Evolutionary conservation across 139 green algal species (phyloP).

Genomic region (Cymbomonas tetramitiformis): DNA sequence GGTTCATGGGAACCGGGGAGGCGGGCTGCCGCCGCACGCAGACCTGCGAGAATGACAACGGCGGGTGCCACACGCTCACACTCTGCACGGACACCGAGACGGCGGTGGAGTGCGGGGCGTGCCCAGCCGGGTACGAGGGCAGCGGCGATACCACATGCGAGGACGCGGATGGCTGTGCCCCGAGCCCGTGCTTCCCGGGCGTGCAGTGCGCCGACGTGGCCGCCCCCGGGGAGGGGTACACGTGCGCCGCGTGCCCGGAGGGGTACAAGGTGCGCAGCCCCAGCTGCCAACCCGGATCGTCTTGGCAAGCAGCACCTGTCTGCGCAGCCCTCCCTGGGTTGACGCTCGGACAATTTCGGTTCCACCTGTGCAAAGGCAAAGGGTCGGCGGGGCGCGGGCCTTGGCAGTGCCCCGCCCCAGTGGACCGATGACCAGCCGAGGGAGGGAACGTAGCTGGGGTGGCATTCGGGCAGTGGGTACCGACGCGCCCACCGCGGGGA

Average conservation of each 20-base stretch:
- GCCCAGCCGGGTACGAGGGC: background rate
- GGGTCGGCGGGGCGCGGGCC: too few species aligned
- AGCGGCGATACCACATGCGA: background rate
- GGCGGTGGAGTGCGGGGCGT: background rate
- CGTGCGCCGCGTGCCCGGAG: slow-evolving; percentile 1
- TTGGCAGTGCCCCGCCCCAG: too few species aligned
- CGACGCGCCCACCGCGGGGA: too few species aligned
- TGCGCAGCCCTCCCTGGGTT: too few species aligned
- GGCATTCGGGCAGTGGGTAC: too few species aligned
- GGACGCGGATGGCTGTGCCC: background rate
- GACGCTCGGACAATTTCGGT: too few species aligned
- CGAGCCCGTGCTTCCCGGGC: slow-evolving; percentile 1
- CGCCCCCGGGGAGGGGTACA: background rate
- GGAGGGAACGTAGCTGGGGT: too few species aligned
- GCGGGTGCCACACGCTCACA: slow-evolving; percentile 5
- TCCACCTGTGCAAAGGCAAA: too few species aligned
- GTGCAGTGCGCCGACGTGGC: background rate
- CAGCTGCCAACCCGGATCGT: too few species aligned
- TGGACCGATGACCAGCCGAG: too few species aligned
- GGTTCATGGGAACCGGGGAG: slow-evolving; percentile 3
- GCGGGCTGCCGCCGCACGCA: background rate
- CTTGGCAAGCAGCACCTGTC: too few species aligned
- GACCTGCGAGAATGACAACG: slow-evolving; percentile 3
- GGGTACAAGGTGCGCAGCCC: background rate
- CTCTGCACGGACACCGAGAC: background rate